Base-by-base conservation (phyloP, 768 basidiomycete genomes). In the Strobilomyces echinocephalus region DNA sequence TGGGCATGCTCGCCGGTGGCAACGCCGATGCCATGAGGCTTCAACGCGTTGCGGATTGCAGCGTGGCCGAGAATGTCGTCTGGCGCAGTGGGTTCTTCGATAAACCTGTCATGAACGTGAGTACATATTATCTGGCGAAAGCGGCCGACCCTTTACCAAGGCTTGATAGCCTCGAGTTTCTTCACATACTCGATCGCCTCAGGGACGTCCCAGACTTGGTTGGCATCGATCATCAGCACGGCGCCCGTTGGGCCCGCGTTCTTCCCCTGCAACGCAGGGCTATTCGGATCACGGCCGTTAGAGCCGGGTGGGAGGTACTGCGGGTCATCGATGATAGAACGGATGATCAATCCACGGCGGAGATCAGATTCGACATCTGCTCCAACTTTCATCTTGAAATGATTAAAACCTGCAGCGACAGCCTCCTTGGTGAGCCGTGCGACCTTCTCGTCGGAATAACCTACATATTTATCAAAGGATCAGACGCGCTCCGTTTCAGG, bases 311-410 rank as follows among this genome's bases (percentile, higher is more conserved):
- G 91, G 38, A 91, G 81, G 66, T 88, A 84, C 57, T 83, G 80
- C 5, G 92, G 91, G 73, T 97, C 85, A 64, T 98, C 95, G 68
- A 98, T 97, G 71, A 97, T 89, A 44, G 88, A 91, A 52, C 95
- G 85, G 60, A 98, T 95, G 63, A 97, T 78, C 62, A 79, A 81
- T 20, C 92, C 91, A 50, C 95, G 85, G 46, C 92, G 86, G 48
- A 94, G 75, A 71, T 97, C 95, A 67, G 86, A 83, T 36, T 83
- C 80, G 52, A 81, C 76, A 71, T 89, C 79, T 24, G 88, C 86
- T 49, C 95, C 95, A 59, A 98, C 95, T 75, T 97, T 98, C 86
- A 97, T 94, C 74, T 97, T 97, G 82, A 98, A 98, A 74, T 97
- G 94, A 73, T 91, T 95, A 81, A 98, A 98, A 20, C 95, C 95